phyloP scores from a whole-genome alignment of 2,329 filamentous ascomycete species.

The Pseudomassariella vexata region DNA sequence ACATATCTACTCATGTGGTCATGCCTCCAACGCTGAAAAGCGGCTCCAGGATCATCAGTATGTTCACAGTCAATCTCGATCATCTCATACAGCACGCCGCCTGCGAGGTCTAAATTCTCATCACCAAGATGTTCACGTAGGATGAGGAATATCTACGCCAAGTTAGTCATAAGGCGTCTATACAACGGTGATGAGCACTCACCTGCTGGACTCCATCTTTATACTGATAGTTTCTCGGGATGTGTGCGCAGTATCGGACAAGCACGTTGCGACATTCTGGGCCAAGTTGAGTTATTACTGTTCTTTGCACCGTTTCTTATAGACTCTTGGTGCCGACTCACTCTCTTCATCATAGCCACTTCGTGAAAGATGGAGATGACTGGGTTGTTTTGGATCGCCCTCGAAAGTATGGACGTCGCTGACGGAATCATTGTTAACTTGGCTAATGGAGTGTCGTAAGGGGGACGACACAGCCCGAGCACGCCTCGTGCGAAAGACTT shows the following conservation, averaged over 20 bases:
- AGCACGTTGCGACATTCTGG: constrained; percentile 40
- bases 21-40: constrained; percentile 40
- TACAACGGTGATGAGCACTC: constrained; percentile 10
- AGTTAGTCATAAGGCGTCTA: background rate
- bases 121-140: constrained; percentile 38
- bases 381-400: no score
- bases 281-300: no score
- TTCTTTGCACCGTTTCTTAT: no score
- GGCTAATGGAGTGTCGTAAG: no score
- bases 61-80: constrained; percentile 39
- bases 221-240: constrained; percentile 40
- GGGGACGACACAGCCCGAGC: no score
- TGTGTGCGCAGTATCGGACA: constrained; percentile 35
- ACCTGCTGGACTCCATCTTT: constrained; percentile 37
- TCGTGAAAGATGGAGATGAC: no score
- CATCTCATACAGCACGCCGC: constrained; percentile 39
- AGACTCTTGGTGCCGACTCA: no score
- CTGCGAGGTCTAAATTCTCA: constrained; percentile 35
- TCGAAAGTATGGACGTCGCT: no score
- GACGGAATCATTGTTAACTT: no score
- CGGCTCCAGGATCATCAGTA: constrained; percentile 37
- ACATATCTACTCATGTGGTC: constrained; percentile 39
- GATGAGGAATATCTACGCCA: constrained; percentile 32
- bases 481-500: no score
- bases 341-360: constrained; percentile 5